These are phyloP conservation scores for Fusarium coicis DNA, from an alignment of 2,329 filamentous ascomycete genomes.

Conservation along the genomic window DNA sequence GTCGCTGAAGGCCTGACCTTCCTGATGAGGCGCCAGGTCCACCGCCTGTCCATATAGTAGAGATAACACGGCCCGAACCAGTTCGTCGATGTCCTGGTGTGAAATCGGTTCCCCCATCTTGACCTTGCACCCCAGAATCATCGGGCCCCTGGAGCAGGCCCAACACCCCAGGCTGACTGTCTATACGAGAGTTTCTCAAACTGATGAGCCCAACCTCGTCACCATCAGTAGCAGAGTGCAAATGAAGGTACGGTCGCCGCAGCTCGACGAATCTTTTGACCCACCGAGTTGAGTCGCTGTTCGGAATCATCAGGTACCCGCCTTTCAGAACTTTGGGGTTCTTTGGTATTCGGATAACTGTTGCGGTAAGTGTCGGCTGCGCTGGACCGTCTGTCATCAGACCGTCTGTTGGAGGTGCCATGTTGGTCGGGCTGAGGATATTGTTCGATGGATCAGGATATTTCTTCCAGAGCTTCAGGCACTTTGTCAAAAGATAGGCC, in stretches of 20 bases:
- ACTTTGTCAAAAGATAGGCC: conserved; percentile 61
- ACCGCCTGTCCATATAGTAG: conserved; percentile 64
- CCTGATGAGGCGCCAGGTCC: conserved; percentile 47
- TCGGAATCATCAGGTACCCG: conserved; percentile 87
- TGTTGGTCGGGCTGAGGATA: conserved; percentile 70
- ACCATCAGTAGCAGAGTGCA: conserved; percentile 85
- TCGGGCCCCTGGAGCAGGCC: conserved; percentile 72
- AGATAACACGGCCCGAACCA: conserved; percentile 63
- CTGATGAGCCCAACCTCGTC: conserved; percentile 93
- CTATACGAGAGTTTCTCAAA: conserved; percentile 87
- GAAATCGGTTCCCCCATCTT: conserved; percentile 51
- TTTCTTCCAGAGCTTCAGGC: conserved; percentile 72
- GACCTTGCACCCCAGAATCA: conserved; percentile 48
- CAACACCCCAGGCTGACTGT: conserved; percentile 89
- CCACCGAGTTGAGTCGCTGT: conserved; percentile 85
- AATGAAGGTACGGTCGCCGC: conserved; percentile 88
- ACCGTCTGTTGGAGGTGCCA: conserved; percentile 75
- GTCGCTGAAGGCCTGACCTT: conserved; percentile 58
- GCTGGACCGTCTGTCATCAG: conserved; percentile 58
- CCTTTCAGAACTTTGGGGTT: conserved; percentile 85
- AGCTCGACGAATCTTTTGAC: conserved; percentile 93
- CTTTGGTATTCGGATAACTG: conserved; percentile 81
- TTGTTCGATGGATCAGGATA: conserved; percentile 66
- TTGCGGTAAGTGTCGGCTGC: conserved; percentile 76
- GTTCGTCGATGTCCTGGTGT: conserved; percentile 61